phyloP scores from a whole-genome alignment of 352 stramenopile genomes.

The Globisporangium ultimum region DNA sequence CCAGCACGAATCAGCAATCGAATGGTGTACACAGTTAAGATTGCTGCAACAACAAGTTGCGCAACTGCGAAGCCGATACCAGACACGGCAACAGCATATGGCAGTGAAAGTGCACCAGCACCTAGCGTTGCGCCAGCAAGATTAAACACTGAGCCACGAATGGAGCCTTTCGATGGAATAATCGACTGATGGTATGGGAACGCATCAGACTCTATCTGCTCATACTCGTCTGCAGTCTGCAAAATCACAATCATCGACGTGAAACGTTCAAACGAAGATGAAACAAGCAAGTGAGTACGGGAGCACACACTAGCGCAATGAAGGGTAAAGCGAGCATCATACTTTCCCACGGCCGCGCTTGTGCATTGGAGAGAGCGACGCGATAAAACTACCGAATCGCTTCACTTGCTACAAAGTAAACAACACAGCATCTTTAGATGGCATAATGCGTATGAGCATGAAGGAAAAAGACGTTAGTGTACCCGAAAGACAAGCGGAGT shows the following conservation, averaged over 20 bases:
- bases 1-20: constrained; percentile 72
- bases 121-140: constrained; percentile 77
- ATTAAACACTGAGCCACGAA: constrained; percentile 85
- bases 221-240: constrained; percentile 27
- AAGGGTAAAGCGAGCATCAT: not conserved
- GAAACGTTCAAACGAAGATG: not conserved
- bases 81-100: constrained; percentile 78
- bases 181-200: constrained; percentile 79
- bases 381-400: constrained; percentile 68
- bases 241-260: not conserved
- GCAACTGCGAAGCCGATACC: constrained; percentile 70
- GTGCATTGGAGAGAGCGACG: constrained; percentile 67
- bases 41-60: constrained; percentile 62
- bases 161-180: constrained; percentile 78
- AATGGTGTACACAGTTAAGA: constrained; percentile 83
- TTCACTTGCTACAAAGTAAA: constrained; percentile 45
- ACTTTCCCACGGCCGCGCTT: constrained; percentile 20
- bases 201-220: constrained; percentile 39
- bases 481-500: constrained; percentile 81
- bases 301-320: not conserved
- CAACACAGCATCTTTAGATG: not conserved
- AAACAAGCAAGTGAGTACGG: not conserved
- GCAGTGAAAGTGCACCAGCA: constrained; percentile 70
- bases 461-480: constrained; percentile 4
- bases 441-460: not conserved